Evolutionary conservation across 352 stramenopile genomes (phyloP), one percentile per base, ranked within the genome.

Genomic region (Globisporangium takayamanum): DNA sequence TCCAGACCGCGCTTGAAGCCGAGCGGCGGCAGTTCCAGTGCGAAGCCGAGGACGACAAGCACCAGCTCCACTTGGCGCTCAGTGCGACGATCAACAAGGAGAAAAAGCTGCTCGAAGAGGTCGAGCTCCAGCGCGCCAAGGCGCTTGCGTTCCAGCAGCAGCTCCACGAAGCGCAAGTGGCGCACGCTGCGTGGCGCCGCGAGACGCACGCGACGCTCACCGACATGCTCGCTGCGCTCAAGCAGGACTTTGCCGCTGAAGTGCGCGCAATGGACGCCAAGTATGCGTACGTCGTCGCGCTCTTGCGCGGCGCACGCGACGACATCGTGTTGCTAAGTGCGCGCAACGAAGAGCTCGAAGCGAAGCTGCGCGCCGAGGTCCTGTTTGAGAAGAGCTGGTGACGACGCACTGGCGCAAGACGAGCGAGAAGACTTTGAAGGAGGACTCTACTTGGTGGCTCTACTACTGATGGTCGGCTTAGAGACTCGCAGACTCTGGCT

Each of bases 51-150:
- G 65, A 82, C 25, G 78, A 90, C 42, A 88, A 87, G 61, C 61
- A 76, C 33, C 67, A 64, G 42, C 62, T 92, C 1, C 62, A 76
- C 26, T 51, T 78, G 7, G 70, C 74, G 20, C 49, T 89, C 15
- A 58, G 73, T 7, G 76, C 70, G 5, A 87, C 80, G 0, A 70
- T 71, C 10, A 78, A 90, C 59, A 92, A 92, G 53, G 80, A 92
- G 55, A 88, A 94, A 52, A 80, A 91, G 49, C 68, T 92, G 7
- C 67, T 76, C 1, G 78, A 89, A 20, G 82, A 92, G 64, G 80
- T 92, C 2, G 80, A 90, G 50, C 68, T 48, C 0, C 81, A 91
- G 69, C 77, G 81, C 2, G 55, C 47, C 18, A 71, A 62, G 50
- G 74, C 77, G 3, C 46, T 89, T 3, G 50, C 70, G 12, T 75